These are phyloP conservation scores for Candida berthetii DNA, from an alignment of 805 yeast species.

Conservation along the genomic window DNA sequence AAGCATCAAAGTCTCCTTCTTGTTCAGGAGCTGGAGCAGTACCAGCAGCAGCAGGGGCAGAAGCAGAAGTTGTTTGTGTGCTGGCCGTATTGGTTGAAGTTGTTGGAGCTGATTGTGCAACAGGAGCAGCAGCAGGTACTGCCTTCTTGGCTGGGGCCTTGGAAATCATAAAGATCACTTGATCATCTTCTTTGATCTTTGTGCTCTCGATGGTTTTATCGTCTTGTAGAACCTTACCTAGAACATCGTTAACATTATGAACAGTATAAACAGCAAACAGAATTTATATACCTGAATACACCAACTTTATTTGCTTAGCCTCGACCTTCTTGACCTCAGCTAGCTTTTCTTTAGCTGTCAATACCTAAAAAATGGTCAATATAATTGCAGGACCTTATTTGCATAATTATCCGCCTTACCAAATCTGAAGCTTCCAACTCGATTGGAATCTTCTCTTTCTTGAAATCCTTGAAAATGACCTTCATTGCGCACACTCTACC, in stretches of 20 bases:
- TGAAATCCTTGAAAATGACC: conserved; percentile 82
- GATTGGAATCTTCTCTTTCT: conserved; percentile 79
- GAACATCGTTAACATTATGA: too few species aligned
- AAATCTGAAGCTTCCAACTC: conserved; percentile 68
- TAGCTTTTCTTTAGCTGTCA: conserved; percentile 65
- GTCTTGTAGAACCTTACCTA: conserved; percentile 79
- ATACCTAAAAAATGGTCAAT: conserved; percentile 28
- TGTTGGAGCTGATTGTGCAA: conserved; percentile 18
- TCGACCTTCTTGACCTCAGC: conserved; percentile 67
- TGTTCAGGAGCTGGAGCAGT: conserved; percentile 15
- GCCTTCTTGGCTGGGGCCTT: conserved; percentile 18
- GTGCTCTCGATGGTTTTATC: conserved; percentile 65
- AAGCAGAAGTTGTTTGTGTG: conserved; percentile 13
- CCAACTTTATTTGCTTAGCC: conserved; percentile 73
- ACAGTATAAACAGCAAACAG: neutral
- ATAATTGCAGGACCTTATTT: too few species aligned
- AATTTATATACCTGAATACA: conserved; percentile 60
- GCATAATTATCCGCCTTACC: conserved; percentile 34
- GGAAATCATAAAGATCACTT: conserved; percentile 87
- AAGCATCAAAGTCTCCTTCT: conserved; percentile 22
- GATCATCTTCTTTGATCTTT: conserved; percentile 78
- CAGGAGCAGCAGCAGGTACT: conserved; percentile 12
- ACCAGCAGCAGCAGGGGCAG: conserved; percentile 18
- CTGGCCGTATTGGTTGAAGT: conserved; percentile 18
- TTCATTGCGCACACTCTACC: conserved; percentile 45